A percentile compares a stretch with the other conserved stretches of the same genome.
phyloP scores from a whole-genome alignment of 2,329 filamentous ascomycete genomes.

The Fusarium nurragi region DNA sequence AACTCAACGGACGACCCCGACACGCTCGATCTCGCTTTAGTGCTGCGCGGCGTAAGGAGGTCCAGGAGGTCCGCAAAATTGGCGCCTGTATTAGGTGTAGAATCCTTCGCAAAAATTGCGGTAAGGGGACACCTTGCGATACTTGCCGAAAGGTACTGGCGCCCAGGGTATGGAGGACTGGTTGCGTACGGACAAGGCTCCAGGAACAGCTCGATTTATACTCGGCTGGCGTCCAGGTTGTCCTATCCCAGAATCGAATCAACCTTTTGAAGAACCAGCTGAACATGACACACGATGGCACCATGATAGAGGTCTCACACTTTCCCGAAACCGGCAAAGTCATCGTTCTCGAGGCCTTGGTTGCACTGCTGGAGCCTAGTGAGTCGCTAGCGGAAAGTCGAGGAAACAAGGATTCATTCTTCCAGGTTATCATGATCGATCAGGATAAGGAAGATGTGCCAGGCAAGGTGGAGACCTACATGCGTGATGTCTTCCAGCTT shows the following conservation, averaged over 20 bases:
- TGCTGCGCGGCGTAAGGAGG: constrained; percentile 67
- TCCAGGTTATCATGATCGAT: constrained; percentile 65
- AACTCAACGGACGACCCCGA: constrained; percentile 59
- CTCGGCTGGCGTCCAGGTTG: constrained; percentile 70
- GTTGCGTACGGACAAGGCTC: constrained; percentile 70
- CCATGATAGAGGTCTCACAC: constrained; percentile 66
- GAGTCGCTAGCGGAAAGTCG: constrained; percentile 50
- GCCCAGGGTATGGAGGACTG: constrained; percentile 71
- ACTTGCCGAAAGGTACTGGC: constrained; percentile 71
- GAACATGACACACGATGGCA: constrained; percentile 58
- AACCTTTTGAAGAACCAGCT: constrained; percentile 63
- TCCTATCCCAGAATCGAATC: constrained; percentile 68
- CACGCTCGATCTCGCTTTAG: constrained; percentile 68
- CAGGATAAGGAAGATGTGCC: constrained; percentile 69
- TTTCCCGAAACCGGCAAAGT: constrained; percentile 62
- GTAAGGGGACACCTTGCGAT: constrained; percentile 69
- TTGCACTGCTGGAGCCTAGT: constrained; percentile 49
- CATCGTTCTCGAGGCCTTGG: constrained; percentile 52
- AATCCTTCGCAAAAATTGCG: constrained; percentile 73
- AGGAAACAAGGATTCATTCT: constrained; percentile 48
- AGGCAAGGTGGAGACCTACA: constrained; percentile 67
- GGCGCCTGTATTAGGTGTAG: constrained; percentile 73
- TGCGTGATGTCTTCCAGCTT: constrained; percentile 65
- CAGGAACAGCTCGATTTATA: constrained; percentile 71
- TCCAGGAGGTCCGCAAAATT: constrained; percentile 71